Evolutionary conservation across 345 rosid genomes (phyloP).

Genomic region (Acer campestre): DNA sequence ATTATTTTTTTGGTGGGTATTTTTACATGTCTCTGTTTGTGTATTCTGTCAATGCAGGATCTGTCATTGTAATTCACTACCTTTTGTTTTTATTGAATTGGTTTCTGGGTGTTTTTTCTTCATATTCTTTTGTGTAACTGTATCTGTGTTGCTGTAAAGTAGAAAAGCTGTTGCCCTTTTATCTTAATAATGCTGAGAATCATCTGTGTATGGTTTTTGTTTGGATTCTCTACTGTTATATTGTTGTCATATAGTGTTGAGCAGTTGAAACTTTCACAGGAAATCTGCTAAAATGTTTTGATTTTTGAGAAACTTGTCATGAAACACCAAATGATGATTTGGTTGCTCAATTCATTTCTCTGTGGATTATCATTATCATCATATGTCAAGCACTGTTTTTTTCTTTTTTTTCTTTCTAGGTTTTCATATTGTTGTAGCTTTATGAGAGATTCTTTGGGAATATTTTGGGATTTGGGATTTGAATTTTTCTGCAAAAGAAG

Average conservation of each 20-base stretch:
- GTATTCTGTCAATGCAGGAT: conserved; percentile 13
- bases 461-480: conserved; percentile 36
- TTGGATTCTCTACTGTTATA: background rate
- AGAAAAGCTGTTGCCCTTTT: background rate
- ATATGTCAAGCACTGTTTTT: conserved; percentile 21
- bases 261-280: background rate
- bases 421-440: too few relatives aligned
- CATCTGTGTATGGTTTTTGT: background rate
- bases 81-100: background rate
- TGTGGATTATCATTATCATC: conserved; percentile 18
- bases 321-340: conserved; percentile 1
- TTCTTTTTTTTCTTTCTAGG: too few relatives aligned
- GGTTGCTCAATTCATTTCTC: conserved; percentile 6
- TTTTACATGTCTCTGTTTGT: background rate
- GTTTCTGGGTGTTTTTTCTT: background rate
- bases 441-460: conserved; percentile 27
- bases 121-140: background rate
- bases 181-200: background rate
- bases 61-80: conserved; percentile 18
- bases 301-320: background rate
- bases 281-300: background rate
- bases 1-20: background rate
- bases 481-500: conserved; percentile 24
- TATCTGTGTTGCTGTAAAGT: background rate
- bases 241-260: background rate